These are phyloP conservation scores for Metarhizium rileyi DNA, from an alignment of 2,329 filamentous ascomycete genomes.

Conservation along the genomic window DNA sequence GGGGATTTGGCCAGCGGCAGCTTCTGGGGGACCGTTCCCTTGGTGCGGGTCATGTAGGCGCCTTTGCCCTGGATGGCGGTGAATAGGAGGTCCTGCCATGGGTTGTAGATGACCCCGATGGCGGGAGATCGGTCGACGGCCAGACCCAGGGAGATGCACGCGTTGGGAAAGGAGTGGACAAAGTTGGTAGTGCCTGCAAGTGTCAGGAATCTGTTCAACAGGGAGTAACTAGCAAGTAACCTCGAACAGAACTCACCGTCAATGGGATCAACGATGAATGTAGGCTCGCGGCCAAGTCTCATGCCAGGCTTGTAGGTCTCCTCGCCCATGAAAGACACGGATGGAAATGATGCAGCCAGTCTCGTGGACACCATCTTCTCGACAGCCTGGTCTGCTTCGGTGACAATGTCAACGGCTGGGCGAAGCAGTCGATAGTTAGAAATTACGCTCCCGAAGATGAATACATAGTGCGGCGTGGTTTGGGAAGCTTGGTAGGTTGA, in stretches of 20 bases:
- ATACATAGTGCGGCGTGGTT: background rate
- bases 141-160: constrained; percentile 69
- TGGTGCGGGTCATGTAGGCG: constrained; percentile 44
- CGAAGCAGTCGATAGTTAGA: background rate
- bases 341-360: constrained; percentile 43
- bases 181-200: constrained; percentile 58
- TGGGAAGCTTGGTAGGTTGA: too few relatives aligned
- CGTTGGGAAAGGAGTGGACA: constrained; percentile 63
- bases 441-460: background rate
- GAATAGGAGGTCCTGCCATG: constrained; percentile 60
- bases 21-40: constrained; percentile 24
- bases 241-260: constrained; percentile 40
- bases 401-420: constrained; percentile 57
- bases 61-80: constrained; percentile 60
- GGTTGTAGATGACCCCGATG: constrained; percentile 73
- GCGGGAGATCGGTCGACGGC: constrained; percentile 50
- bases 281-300: constrained; percentile 54
- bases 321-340: constrained; percentile 59
- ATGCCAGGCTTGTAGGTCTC: constrained; percentile 65
- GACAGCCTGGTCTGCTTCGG: constrained; percentile 56
- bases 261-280: constrained; percentile 75
- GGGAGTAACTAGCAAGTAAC: background rate
- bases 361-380: constrained; percentile 49
- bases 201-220: background rate
- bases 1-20: constrained; percentile 36